Percentiles rank a stretch among this genome's conserved stretches.
phyloP scores from a whole-genome alignment of 1,284 basidiomycete genomes.

The Ceratobasidium sp. region DNA sequence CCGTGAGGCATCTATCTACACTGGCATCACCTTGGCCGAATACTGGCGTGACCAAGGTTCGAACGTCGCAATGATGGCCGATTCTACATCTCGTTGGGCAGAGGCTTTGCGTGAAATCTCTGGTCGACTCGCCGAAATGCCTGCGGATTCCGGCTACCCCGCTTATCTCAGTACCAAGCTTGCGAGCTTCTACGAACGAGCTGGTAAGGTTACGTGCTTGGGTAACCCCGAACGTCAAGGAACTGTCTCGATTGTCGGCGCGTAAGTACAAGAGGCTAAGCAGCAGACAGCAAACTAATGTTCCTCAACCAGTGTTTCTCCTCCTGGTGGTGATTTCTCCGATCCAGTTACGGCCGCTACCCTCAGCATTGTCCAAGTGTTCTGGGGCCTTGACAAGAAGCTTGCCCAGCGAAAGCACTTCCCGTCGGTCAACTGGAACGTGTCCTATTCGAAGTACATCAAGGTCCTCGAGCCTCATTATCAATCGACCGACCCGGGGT shows the following conservation, averaged over 20 bases:
- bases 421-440: conserved; percentile 98
- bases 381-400: conserved; percentile 96
- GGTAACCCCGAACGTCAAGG: conserved; percentile 90
- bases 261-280: conserved; percentile 64
- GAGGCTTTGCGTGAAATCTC: conserved; percentile 99
- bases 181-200: conserved; percentile 98
- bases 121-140: conserved; percentile 99
- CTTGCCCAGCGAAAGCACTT: conserved; percentile 98
- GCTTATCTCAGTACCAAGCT: conserved; percentile 97
- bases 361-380: conserved; percentile 98
- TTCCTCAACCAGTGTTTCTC: conserved; percentile 76
- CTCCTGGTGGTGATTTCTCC: conserved; percentile 99
- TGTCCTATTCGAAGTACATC: conserved; percentile 99
- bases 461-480: conserved; percentile 94
- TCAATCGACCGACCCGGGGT: conserved; percentile 81
- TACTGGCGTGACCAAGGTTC: conserved; percentile 99
- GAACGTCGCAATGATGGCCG: conserved; percentile 99
- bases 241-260: conserved; percentile 98
- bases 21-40: conserved; percentile 98
- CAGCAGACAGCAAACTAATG: neutral
- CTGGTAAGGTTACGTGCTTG: conserved; percentile 94
- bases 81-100: conserved; percentile 99
- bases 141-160: conserved; percentile 98
- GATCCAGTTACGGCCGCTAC: conserved; percentile 98
- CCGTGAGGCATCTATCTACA: conserved; percentile 99